Percentiles rank a stretch among this genome's conserved stretches.
phyloP scores from a whole-genome alignment of 441 rosid genomes.

The Metrosideros polymorpha region DNA sequence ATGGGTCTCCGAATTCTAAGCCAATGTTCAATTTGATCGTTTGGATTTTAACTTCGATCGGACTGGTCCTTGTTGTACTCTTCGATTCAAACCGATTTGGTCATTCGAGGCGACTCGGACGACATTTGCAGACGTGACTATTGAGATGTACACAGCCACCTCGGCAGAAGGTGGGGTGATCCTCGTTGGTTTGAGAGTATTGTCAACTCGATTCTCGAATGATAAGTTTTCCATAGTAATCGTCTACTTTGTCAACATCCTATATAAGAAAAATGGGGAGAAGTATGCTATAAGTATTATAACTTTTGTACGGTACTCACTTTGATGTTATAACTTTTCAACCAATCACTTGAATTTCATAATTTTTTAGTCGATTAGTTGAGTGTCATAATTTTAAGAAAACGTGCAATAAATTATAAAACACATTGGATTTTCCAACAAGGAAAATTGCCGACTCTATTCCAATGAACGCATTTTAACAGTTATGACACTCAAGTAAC shows the following conservation, averaged over 20 bases:
- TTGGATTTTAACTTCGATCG: background rate
- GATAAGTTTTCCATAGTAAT: too few relatives aligned
- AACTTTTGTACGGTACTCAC: accelerated
- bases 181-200: background rate
- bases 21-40: background rate
- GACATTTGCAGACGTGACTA: background rate
- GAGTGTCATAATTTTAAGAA: too few relatives aligned
- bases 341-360: too few relatives aligned
- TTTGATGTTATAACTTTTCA: background rate
- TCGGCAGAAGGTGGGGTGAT: background rate
- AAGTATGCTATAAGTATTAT: too few relatives aligned
- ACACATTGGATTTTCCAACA: too few relatives aligned
- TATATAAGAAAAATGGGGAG: background rate
- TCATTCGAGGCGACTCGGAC: background rate
- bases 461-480: too few relatives aligned
- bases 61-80: background rate
- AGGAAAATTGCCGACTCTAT: too few relatives aligned
- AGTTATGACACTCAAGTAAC: too few relatives aligned
- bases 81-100: background rate
- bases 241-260: too few relatives aligned
- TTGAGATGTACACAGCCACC: background rate
- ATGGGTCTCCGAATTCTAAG: background rate
- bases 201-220: background rate
- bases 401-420: too few relatives aligned
- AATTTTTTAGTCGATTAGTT: too few relatives aligned